These are phyloP conservation scores for Tricholoma terreum DNA, from an alignment of 768 basidiomycete genomes.

Conservation along the genomic window DNA sequence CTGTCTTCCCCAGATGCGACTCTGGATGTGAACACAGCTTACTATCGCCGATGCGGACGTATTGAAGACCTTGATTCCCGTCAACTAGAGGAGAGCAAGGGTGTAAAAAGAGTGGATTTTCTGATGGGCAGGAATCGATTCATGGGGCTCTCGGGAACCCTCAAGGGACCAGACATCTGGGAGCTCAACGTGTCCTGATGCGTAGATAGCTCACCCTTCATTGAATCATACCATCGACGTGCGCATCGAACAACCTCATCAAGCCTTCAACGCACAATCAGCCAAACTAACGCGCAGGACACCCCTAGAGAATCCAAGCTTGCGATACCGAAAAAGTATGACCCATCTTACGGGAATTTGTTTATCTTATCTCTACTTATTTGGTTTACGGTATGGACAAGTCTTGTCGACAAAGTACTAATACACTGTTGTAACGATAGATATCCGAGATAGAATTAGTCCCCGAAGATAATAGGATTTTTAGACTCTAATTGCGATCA, in stretches of 20 bases:
- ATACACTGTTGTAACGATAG: no score
- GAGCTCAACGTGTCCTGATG: constrained; percentile 36
- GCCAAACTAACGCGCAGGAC: background rate
- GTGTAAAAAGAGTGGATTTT: constrained; percentile 56
- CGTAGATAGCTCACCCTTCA: background rate
- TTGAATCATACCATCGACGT: no score
- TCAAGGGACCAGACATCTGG: constrained; percentile 41
- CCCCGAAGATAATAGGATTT: no score
- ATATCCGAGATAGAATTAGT: no score
- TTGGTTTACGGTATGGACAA: no score
- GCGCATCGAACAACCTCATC: background rate
- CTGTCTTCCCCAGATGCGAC: constrained; percentile 30
- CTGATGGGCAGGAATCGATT: constrained; percentile 44
- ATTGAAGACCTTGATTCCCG: constrained; percentile 24
- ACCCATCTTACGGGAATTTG: no score
- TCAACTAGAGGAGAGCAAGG: constrained; percentile 41
- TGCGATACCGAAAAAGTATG: no score
- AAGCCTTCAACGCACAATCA: background rate
- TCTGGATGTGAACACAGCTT: constrained; percentile 42
- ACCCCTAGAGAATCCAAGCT: no score
- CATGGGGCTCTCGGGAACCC: constrained; percentile 47
- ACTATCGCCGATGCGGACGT: constrained; percentile 38
- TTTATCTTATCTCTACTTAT: no score
- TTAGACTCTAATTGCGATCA: no score
- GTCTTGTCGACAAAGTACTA: no score